Percentiles rank a stretch among this genome's conserved stretches.
Conservation (phyloP, 2,329 filamentous ascomycete species). For the Claviceps humidiphila region DNA sequence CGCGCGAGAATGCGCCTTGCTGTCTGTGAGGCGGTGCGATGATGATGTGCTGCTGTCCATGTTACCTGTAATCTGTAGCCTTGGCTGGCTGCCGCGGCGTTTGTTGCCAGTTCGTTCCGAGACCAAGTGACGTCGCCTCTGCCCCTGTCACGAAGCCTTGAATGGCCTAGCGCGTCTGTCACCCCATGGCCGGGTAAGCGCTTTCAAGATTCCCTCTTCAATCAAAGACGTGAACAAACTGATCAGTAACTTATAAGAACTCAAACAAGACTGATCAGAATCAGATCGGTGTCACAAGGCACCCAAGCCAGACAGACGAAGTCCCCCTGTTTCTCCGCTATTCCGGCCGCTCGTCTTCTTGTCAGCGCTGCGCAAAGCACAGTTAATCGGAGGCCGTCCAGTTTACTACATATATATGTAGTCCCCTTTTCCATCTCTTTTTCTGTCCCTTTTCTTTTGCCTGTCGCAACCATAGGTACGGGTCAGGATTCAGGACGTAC, state of each 20-base stretch:
- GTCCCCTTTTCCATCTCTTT: not conserved
- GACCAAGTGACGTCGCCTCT: not conserved
- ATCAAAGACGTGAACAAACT: too few relatives aligned
- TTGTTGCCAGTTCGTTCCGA: not conserved
- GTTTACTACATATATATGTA: not conserved
- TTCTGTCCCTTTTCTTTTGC: not conserved
- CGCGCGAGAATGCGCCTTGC: too few relatives aligned
- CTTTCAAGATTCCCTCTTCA: not conserved
- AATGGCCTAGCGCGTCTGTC: not conserved
- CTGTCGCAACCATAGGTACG: not conserved
- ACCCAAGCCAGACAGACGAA: too few relatives aligned
- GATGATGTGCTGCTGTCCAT: too few relatives aligned
- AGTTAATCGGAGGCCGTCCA: not conserved
- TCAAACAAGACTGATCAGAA: too few relatives aligned
- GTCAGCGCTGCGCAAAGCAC: not conserved
- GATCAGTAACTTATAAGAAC: too few relatives aligned
- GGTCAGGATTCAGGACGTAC: not conserved
- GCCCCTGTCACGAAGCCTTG: not conserved
- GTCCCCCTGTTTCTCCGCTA: too few relatives aligned
- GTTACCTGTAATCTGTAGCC: too few relatives aligned
- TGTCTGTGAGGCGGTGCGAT: too few relatives aligned
- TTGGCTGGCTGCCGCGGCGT: not conserved
- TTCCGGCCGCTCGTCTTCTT: too few relatives aligned
- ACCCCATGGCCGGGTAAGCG: too few relatives aligned
- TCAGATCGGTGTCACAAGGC: too few relatives aligned